A percentile compares a stretch with the other conserved stretches of the same genome.
Evolutionary conservation across 2,329 filamentous ascomycete species (phyloP).

Genomic region (Neofusicoccum kwambonambiense): DNA sequence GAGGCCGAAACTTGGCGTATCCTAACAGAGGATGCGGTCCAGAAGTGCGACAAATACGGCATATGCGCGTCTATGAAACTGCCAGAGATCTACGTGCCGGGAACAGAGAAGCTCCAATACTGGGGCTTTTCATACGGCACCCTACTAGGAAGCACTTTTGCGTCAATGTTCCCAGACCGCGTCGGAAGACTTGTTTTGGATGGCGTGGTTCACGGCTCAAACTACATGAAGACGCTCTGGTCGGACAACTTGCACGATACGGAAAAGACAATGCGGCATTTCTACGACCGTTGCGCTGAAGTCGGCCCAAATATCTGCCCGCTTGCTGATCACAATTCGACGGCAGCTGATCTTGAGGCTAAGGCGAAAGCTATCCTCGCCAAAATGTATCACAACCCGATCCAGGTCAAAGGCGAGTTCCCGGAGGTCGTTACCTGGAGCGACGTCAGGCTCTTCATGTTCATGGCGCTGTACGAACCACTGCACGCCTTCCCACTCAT

Average conservation of each 20-base stretch:
- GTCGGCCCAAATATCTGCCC: constrained; percentile 42
- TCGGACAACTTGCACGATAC: constrained; percentile 44
- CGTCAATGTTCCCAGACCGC: constrained; percentile 39
- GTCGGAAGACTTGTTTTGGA: constrained; percentile 41
- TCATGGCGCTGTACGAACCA: constrained; percentile 38
- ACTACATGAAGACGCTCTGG: constrained; percentile 38
- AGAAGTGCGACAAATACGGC: neutral
- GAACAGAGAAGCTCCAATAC: constrained; percentile 41
- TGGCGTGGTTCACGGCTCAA: constrained; percentile 45
- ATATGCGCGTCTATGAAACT: neutral
- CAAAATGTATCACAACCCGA: constrained; percentile 41
- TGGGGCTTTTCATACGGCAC: constrained; percentile 52
- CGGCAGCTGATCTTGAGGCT: constrained; percentile 35
- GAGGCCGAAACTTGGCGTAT: constrained; percentile 23
- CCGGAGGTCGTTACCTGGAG: constrained; percentile 42
- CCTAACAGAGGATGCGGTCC: neutral
- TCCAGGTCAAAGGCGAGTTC: constrained; percentile 31
- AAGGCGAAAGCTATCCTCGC: constrained; percentile 33
- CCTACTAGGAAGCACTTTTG: constrained; percentile 39
- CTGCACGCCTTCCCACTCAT: constrained; percentile 33
- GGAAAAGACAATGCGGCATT: constrained; percentile 43
- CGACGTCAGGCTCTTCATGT: constrained; percentile 38
- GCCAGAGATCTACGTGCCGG: constrained; percentile 22
- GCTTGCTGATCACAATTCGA: constrained; percentile 36
- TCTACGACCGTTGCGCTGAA: constrained; percentile 47